Evolutionary conservation across 2,329 filamentous ascomycete genomes (phyloP).

Genomic region (Myriosclerotinia scirpicola): DNA sequence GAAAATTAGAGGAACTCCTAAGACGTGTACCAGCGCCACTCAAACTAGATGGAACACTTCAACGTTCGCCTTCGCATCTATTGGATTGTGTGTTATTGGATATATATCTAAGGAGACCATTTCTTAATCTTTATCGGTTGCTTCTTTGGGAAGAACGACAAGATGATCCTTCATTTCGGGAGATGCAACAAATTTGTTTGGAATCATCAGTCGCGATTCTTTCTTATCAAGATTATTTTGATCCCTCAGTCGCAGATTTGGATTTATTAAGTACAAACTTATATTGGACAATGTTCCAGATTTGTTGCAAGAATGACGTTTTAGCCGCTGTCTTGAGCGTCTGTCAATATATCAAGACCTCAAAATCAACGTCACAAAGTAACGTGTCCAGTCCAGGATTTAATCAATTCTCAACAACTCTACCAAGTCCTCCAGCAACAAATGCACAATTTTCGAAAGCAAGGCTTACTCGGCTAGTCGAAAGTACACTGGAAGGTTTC

Average conservation of each 20-base stretch:
- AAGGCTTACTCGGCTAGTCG: constrained; percentile 26
- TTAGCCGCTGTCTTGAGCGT: constrained; percentile 27
- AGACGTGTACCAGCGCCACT: not conserved
- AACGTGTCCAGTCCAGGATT: constrained; percentile 10
- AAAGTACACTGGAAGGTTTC: constrained; percentile 25
- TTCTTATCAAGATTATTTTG: constrained; percentile 27
- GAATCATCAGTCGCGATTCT: constrained; percentile 26
- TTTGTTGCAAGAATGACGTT: constrained; percentile 29
- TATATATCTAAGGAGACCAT: constrained; percentile 25
- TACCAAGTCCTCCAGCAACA: constrained; percentile 19
- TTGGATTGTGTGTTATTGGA: constrained; percentile 25
- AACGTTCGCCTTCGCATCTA: constrained; percentile 8
- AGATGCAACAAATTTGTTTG: constrained; percentile 21
- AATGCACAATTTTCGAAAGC: constrained; percentile 27
- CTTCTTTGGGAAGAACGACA: constrained; percentile 16
- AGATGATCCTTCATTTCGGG: constrained; percentile 17
- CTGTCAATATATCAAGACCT: constrained; percentile 18
- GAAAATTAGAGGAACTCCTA: constrained; percentile 19
- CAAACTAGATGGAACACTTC: constrained; percentile 15
- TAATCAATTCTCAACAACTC: not conserved
- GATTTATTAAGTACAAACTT: constrained; percentile 16
- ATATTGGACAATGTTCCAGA: constrained; percentile 28
- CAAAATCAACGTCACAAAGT: constrained; percentile 2
- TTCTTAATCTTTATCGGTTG: constrained; percentile 25
- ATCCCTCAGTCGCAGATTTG: constrained; percentile 20